Percentiles rank a stretch among this genome's conserved stretches.
phyloP scores from a whole-genome alignment of 257 asterid genomes.

The Capsicum rhomboideum region DNA sequence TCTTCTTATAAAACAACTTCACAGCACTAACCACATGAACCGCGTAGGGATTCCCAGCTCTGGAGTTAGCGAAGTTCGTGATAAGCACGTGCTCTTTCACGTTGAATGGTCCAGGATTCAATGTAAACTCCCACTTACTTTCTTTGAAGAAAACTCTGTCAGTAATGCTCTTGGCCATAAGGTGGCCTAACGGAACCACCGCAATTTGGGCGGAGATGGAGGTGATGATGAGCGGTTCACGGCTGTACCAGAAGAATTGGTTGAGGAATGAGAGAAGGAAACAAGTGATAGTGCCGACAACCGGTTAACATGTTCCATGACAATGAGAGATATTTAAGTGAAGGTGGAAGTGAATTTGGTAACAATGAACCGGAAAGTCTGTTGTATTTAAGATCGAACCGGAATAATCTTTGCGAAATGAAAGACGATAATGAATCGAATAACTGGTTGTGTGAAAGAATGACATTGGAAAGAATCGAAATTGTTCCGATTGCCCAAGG shows the following conservation, averaged over 20 bases:
- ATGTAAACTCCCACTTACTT: slow-evolving; percentile 45
- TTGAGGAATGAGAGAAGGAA: slow-evolving; percentile 76
- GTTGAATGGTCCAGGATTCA: slow-evolving; percentile 73
- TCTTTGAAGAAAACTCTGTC: slow-evolving; percentile 58
- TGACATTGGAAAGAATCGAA: slow-evolving; percentile 57
- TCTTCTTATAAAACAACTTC: slow-evolving; percentile 53
- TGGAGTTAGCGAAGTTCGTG: slow-evolving; percentile 79
- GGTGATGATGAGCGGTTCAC: slow-evolving; percentile 72
- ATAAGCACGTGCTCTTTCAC: slow-evolving; percentile 87
- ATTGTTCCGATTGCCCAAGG: slow-evolving; percentile 47
- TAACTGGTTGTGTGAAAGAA: slow-evolving; percentile 61
- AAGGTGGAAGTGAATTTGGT: slow-evolving; percentile 51
- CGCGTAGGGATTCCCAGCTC: slow-evolving; percentile 67
- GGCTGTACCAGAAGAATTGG: slow-evolving; percentile 88
- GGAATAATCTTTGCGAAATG: slow-evolving; percentile 41
- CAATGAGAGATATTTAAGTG: slow-evolving; percentile 58
- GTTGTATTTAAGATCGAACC: slow-evolving; percentile 80
- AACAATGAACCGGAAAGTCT: slow-evolving; percentile 63
- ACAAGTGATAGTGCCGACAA: slow-evolving; percentile 59
- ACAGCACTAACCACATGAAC: slow-evolving; percentile 35
- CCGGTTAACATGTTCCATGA: slow-evolving; percentile 75
- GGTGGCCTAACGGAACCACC: slow-evolving; percentile 83
- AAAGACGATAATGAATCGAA: slow-evolving; percentile 61
- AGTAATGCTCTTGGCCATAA: slow-evolving; percentile 56
- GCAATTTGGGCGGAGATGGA: slow-evolving; percentile 88